Evolutionary conservation across 139 green algal species (phyloP), one percentile per base, ranked within the genome.

Genomic region (Trebouxia sp.): DNA sequence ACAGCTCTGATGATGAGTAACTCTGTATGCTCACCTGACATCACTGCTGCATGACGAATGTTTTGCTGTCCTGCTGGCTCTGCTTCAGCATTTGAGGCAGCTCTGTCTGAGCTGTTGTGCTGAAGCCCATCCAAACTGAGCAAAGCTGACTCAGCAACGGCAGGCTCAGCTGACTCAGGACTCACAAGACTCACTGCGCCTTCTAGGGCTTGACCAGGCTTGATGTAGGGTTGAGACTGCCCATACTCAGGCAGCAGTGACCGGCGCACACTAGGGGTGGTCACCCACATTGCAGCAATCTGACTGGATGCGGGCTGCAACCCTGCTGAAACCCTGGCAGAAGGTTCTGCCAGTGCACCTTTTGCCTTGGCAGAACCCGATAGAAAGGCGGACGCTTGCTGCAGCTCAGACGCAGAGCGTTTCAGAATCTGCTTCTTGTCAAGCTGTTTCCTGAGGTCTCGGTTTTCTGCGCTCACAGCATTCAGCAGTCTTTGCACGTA

Each of bases 161-260:
- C 47, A 53, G 47, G 47, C 14, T 17, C 15, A 53, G 15, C 47
- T 53, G 47, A 53, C 47, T 53, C 47, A 41, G 30, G 58, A 69
- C n/a, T 30, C 28, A 39, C 22, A 39, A 69, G 28, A 8, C 24
- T 38, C 58, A 41, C n/a, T 69, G 58, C 58, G 7, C 58, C 58
- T 30, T 69, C n/a, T 69, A 69, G 58, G 58, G 58, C 9, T 39
- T 28, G 58, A 9, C 24, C 58, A 69, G 28, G 24, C 30, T 30
- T 42, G 2, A 10, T 26, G 30, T 69, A 69, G 58, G 58, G 58
- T 42, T 41, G 22, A 30, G 10, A 17, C 6, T 6, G 6, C 58
- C 58, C 58, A 69, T 69, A 69, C 58, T 69, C 58, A 24, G 58
- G 58, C 14, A 69, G 58, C 58, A 69, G 24, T 28, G 28, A 41